Evolutionary conservation across 306 rosid species (phyloP).

Genomic region (Mucuna pruriens): DNA sequence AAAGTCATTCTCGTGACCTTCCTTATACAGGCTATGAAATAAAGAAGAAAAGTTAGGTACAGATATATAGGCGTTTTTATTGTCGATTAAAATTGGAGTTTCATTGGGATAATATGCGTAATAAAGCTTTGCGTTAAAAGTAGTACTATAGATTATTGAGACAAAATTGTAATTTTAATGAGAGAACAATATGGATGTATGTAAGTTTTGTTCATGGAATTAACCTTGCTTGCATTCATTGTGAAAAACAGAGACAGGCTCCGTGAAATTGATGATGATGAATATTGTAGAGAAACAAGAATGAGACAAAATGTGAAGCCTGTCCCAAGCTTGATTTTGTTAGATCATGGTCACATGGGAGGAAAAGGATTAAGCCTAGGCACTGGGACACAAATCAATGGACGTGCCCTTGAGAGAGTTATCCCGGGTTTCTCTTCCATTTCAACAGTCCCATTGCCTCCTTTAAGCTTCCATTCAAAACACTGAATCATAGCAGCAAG

Average conservation of each 20-base stretch:
- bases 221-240: neutral
- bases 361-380: slow-evolving; percentile 57
- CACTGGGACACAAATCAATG: slow-evolving; percentile 58
- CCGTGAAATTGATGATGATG: neutral
- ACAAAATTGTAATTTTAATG: neutral
- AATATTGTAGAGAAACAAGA: neutral
- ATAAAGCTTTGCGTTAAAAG: neutral
- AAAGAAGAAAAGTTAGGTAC: no score
- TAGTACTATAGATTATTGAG: neutral
- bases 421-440: slow-evolving; percentile 73
- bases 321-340: neutral
- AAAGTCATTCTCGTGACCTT: neutral
- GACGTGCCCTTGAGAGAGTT: slow-evolving; percentile 68
- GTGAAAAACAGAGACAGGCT: neutral
- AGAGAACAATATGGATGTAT: no score
- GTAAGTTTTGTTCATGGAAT: neutral
- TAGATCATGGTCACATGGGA: slow-evolving; percentile 26
- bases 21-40: no score
- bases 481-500: slow-evolving; percentile 80
- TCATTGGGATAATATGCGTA: neutral
- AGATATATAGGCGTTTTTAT: neutral
- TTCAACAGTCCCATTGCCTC: slow-evolving; percentile 38
- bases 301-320: neutral
- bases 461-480: slow-evolving; percentile 72
- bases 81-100: neutral